Percentiles rank a stretch among this genome's conserved stretches.
These are phyloP conservation scores for Solanum dulcamara DNA, from an alignment of 257 asterid species.

Conservation along the genomic window DNA sequence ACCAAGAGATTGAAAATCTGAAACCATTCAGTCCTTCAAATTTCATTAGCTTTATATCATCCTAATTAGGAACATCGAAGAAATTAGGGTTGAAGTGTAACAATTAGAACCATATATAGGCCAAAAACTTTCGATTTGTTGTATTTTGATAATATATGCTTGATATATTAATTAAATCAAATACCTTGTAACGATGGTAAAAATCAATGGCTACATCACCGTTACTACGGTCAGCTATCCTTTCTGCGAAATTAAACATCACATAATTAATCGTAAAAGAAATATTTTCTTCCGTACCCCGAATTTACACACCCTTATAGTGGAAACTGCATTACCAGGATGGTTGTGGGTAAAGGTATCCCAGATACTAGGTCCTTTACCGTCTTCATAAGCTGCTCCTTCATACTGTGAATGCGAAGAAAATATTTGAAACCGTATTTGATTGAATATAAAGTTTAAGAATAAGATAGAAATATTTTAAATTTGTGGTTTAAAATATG, in stretches of 20 bases:
- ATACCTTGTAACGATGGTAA: slow-evolving; percentile 1
- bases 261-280: background rate
- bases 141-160: background rate
- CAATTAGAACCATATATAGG: background rate
- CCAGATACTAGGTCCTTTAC: slow-evolving; percentile 21
- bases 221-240: background rate
- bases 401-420: background rate
- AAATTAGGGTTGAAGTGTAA: background rate
- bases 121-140: background rate
- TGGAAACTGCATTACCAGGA: slow-evolving; percentile 4
- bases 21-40: background rate
- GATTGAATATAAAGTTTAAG: background rate
- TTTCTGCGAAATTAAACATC: background rate
- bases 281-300: background rate
- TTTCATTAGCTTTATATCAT: background rate
- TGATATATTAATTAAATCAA: background rate
- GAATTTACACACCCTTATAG: background rate
- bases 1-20: background rate
- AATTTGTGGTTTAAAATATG: background rate
- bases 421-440: too few relatives aligned
- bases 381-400: slow-evolving; percentile 17
- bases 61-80: background rate
- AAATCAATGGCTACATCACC: background rate
- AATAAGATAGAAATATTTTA: background rate
- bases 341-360: slow-evolving; percentile 10